Conservation (phyloP, 805 yeast species). For the Kazachstania africana region DNA sequence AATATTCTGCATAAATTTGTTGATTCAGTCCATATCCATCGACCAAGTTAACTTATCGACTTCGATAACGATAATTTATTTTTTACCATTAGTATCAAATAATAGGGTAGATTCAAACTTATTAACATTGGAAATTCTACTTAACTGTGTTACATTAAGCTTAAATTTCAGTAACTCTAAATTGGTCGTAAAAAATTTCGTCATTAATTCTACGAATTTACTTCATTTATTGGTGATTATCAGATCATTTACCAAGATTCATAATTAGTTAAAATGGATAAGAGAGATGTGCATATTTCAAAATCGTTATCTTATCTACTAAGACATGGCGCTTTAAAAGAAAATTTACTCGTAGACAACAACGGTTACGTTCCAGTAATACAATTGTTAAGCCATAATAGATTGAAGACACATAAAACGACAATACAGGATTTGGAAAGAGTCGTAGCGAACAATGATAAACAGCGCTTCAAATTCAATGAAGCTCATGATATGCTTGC, state of each 20-base stretch:
- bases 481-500: conserved; percentile 36
- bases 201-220: too few species aligned
- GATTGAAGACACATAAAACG: conserved; percentile 44
- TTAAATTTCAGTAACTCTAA: too few species aligned
- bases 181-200: too few species aligned
- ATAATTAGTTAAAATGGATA: too few species aligned
- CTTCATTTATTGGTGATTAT: too few species aligned
- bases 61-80: too few species aligned
- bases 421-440: conserved; percentile 45
- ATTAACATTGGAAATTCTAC: too few species aligned
- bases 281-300: conserved; percentile 48
- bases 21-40: conserved; percentile 48
- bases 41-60: conserved; percentile 37
- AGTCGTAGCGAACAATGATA: conserved; percentile 55
- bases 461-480: conserved; percentile 54
- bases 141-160: too few species aligned
- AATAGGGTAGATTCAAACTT: too few species aligned
- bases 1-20: conserved; percentile 41
- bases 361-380: conserved; percentile 54
- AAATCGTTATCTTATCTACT: conserved; percentile 65
- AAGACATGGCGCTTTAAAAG: conserved; percentile 76
- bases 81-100: too few species aligned
- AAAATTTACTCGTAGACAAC: conserved; percentile 48
- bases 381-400: conserved; percentile 43
- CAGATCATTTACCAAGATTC: too few species aligned